Evolutionary conservation across 2,329 filamentous ascomycete species (phyloP).

Genomic region (Zymoseptoria passerinii): DNA sequence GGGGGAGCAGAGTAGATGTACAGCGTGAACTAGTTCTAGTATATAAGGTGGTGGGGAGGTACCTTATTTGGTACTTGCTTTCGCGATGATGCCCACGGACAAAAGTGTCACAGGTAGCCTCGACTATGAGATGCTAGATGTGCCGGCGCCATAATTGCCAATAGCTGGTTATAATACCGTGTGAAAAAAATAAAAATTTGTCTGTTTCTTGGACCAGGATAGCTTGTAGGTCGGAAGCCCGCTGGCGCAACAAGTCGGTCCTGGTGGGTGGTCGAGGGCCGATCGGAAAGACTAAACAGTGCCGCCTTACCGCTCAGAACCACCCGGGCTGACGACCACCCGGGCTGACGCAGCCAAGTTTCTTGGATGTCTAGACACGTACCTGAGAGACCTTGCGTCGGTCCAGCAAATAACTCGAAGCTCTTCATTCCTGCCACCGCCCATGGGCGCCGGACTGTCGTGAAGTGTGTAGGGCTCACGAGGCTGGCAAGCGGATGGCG

Average conservation of each 20-base stretch:
- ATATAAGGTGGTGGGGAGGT: neutral
- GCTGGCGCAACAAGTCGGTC: slow-evolving; percentile 12
- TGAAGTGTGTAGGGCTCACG: neutral
- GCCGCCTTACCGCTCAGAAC: neutral
- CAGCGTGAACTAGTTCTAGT: too few species aligned
- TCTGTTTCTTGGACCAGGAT: slow-evolving; percentile 10
- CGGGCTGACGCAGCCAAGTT: neutral
- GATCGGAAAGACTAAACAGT: neutral
- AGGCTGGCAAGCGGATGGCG: neutral
- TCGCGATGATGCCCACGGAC: neutral
- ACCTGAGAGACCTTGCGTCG: neutral
- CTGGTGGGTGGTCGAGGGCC: neutral
- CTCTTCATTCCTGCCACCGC: neutral
- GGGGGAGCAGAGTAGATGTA: neutral
- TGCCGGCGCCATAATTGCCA: neutral
- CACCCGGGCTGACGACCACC: neutral
- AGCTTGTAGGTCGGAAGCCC: slow-evolving; percentile 8
- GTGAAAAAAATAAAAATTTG: neutral
- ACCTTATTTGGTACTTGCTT: neutral
- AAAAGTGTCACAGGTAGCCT: neutral
- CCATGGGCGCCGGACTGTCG: neutral
- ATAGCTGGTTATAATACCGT: slow-evolving; percentile 1
- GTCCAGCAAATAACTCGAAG: neutral
- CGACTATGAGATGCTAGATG: neutral
- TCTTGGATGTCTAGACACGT: neutral